These are phyloP conservation scores for Fraxinus sp. DNA, from an alignment of 305 asterid genomes.

Conservation along the genomic window DNA sequence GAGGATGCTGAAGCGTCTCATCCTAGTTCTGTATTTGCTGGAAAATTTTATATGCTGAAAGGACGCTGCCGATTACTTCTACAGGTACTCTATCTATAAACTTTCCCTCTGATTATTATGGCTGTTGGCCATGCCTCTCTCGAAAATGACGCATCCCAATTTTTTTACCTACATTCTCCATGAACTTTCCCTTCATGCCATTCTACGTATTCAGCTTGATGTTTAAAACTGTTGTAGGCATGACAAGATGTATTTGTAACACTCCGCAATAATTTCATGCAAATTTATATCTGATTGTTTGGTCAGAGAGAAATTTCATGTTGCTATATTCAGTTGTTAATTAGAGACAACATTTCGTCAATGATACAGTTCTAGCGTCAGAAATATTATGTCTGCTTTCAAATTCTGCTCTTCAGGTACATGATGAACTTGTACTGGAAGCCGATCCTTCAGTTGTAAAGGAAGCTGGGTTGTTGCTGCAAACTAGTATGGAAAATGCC, in stretches of 20 bases:
- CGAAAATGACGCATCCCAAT: background rate
- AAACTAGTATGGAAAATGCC: slow-evolving; percentile 83
- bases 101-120: slow-evolving; percentile 17
- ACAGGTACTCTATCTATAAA: slow-evolving; percentile 41
- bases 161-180: background rate
- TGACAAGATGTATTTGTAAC: background rate
- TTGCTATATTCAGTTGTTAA: background rate
- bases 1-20: slow-evolving; percentile 50
- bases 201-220: background rate
- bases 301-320: background rate
- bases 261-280: background rate
- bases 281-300: background rate
- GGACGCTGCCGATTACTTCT: slow-evolving; percentile 87
- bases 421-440: slow-evolving; percentile 63
- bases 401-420: slow-evolving; percentile 59
- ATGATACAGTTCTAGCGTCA: background rate
- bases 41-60: slow-evolving; percentile 59
- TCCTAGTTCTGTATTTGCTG: slow-evolving; percentile 45
- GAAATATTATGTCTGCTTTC: background rate
- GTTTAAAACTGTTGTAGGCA: background rate
- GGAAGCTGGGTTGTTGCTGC: background rate
- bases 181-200: background rate
- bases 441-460: slow-evolving; percentile 71
- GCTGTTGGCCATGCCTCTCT: background rate
- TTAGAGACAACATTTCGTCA: background rate